Evolutionary conservation across 2,329 filamentous ascomycete genomes (phyloP).

Genomic region (Claviceps sorghi): DNA sequence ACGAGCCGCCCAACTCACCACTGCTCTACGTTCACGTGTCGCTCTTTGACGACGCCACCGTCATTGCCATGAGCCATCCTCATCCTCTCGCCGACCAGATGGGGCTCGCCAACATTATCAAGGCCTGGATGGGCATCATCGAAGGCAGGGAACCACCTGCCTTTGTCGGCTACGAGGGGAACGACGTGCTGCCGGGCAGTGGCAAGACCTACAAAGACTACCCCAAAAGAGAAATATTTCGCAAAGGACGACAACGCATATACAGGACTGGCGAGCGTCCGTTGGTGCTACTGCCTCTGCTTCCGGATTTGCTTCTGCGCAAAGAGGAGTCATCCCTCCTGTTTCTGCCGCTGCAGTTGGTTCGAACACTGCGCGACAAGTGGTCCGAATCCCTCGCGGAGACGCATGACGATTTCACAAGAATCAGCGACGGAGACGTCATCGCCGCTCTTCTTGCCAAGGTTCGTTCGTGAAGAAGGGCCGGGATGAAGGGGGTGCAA

Average conservation of each 20-base stretch:
- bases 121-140: background rate
- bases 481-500: background rate
- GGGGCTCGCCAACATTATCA: conserved; percentile 2
- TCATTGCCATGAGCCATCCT: background rate
- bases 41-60: conserved; percentile 1
- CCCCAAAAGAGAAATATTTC: background rate
- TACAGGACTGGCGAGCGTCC: background rate
- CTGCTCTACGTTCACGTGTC: conserved; percentile 2
- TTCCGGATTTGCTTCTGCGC: background rate
- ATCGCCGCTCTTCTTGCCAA: conserved; percentile 5
- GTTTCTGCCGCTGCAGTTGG: conserved; percentile 2
- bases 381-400: background rate
- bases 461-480: background rate
- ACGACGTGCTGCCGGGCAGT: conserved; percentile 1
- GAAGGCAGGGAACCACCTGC: background rate
- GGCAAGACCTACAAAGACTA: conserved; percentile 1
- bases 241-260: background rate
- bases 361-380: background rate
- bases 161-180: conserved; percentile 1
- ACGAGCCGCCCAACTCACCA: background rate
- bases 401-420: background rate
- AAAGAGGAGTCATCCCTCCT: background rate
- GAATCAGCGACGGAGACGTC: conserved; percentile 6
- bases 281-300: background rate
- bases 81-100: conserved; percentile 1